A percentile compares a stretch with the other conserved stretches of the same genome.
Conservation (phyloP, 140 eudicot species). For the Anethum foeniculum region DNA sequence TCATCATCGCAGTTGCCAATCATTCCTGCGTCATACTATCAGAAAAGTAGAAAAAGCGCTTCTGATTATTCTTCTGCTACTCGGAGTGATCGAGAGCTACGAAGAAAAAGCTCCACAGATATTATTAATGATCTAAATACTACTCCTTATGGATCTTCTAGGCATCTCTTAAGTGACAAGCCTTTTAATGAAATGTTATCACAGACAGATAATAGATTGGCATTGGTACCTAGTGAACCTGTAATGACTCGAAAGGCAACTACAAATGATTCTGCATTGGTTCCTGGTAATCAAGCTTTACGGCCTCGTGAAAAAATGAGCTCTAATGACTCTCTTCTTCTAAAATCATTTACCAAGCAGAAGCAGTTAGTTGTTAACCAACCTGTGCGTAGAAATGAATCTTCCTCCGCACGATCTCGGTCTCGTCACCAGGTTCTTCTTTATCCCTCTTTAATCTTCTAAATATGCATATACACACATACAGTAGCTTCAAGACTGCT, state of each 20-base stretch:
- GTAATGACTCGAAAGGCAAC: slow-evolving; percentile 14
- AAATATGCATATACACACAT: too few species aligned
- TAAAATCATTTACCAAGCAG: slow-evolving; percentile 11
- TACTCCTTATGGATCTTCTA: slow-evolving; percentile 33
- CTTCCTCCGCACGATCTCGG: slow-evolving; percentile 28
- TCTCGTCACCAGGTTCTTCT: slow-evolving; percentile 41
- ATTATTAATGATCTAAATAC: slow-evolving; percentile 19
- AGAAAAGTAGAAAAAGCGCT: slow-evolving; percentile 29
- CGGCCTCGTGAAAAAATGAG: slow-evolving; percentile 16
- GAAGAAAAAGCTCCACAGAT: slow-evolving; percentile 62
- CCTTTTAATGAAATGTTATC: slow-evolving; percentile 27
- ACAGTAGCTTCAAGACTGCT: not conserved
- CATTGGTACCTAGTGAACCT: slow-evolving; percentile 39
- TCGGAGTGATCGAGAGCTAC: slow-evolving; percentile 5
- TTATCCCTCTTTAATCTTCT: not conserved
- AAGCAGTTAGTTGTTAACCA: not conserved
- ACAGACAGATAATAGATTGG: slow-evolving; percentile 20
- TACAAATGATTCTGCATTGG: slow-evolving; percentile 13
- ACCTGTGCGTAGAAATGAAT: slow-evolving; percentile 15
- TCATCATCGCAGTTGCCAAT: slow-evolving; percentile 53
- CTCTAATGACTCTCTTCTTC: slow-evolving; percentile 24
- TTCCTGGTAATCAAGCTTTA: slow-evolving; percentile 19
- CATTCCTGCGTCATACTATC: slow-evolving; percentile 43
- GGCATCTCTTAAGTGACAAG: slow-evolving; percentile 43
- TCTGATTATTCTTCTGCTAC: slow-evolving; percentile 21